Evolutionary conservation across 768 basidiomycete species (phyloP).

Genomic region (Suillus plorans): DNA sequence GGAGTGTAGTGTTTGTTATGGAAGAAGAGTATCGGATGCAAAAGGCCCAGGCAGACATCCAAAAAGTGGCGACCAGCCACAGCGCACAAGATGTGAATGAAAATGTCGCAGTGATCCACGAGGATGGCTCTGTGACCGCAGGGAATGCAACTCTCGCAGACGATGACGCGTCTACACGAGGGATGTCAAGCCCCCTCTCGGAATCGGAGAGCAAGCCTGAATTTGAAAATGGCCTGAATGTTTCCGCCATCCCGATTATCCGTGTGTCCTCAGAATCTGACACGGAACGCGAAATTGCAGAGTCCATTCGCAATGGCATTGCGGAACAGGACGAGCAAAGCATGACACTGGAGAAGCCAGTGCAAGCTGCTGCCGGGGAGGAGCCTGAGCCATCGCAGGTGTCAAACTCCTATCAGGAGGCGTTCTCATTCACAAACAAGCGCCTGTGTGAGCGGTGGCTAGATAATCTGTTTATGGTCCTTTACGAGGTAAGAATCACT

Average conservation of each 20-base stretch:
- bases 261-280: conserved; percentile 74
- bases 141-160: conserved; percentile 39
- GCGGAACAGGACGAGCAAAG: conserved; percentile 29
- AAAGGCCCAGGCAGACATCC: conserved; percentile 78
- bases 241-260: conserved; percentile 60
- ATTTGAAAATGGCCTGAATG: conserved; percentile 10
- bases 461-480: conserved; percentile 96
- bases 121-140: conserved; percentile 54
- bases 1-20: conserved; percentile 98
- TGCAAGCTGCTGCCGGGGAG: conserved; percentile 39
- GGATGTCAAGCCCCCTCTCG: conserved; percentile 42
- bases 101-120: conserved; percentile 50
- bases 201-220: conserved; percentile 28
- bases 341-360: conserved; percentile 40
- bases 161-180: conserved; percentile 73
- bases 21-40: conserved; percentile 99
- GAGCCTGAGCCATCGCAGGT: conserved; percentile 26
- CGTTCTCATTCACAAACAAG: conserved; percentile 95
- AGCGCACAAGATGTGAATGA: conserved; percentile 23
- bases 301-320: conserved; percentile 21
- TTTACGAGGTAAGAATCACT: conserved; percentile 75
- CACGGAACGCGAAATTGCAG: conserved; percentile 41
- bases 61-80: conserved; percentile 27
- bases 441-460: conserved; percentile 96
- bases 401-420: conserved; percentile 42